Base-by-base conservation (phyloP, 2,329 filamentous ascomycete genomes). In the Microdochium nivale region DNA sequence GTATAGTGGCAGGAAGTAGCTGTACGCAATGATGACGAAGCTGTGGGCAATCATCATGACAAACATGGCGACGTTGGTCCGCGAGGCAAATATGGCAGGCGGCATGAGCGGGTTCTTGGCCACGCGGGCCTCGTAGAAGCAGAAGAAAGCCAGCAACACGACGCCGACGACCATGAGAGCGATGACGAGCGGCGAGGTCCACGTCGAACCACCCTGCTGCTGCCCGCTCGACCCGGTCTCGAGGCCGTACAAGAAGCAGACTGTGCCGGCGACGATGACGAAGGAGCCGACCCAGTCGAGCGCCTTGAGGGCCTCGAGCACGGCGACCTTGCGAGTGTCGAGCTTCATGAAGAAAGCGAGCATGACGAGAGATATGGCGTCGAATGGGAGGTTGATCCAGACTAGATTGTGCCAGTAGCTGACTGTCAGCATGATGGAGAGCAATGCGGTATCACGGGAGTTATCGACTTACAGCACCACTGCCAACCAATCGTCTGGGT, bases 1-100 rank as follows among this genome's bases (percentile, higher is more conserved):
- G 63, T 77, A 84, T 0, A 85, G 69, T 0, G 82, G 81, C 23
- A 84, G 68, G 57, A 81, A 84, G 62, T 81, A 84, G 51, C 79
- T 77, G 13, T 69, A 72, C 0, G 71, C 73, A 10, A 83, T 81
- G 62, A 80, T 80, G 9, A 76, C 73, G 62, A 79, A 61, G 27
- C 62, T 62, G 53, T 69, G 66, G 9, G 63, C 51, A 49, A 64
- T 65, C 11, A 57, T 51, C 5, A 64, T 50, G 9, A 37, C 48
- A n/a, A 81, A 68, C 0, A 69, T 67, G 2, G 78, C 79, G 10
- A 77, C 58, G 53, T 79, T 81, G 0, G 77, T 76, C 7, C 60
- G 54, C 3, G 69, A 66, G 1, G 65, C 64, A 59, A 84, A 83
- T 1, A 84, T 65, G 1, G 65, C 62, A 51, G 81, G 61, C 0